Evolutionary conservation across 2,329 filamentous ascomycete genomes (phyloP).

Genomic region (Calycina herbarum): DNA sequence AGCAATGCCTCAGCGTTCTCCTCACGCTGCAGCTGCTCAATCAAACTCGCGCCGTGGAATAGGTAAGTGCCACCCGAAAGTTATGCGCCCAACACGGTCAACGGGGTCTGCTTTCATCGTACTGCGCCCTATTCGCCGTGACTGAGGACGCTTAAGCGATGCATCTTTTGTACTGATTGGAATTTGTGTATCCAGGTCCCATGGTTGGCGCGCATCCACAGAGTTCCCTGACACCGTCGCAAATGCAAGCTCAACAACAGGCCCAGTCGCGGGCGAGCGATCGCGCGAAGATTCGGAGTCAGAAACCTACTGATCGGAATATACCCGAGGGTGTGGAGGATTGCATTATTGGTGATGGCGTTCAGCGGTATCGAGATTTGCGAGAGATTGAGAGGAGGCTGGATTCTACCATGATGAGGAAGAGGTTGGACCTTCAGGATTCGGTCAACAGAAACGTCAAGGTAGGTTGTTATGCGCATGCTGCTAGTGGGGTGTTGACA

Average conservation of each 20-base stretch:
- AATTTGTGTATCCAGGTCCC: constrained; percentile 28
- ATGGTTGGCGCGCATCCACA: constrained; percentile 37
- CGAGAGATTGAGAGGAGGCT: constrained; percentile 84
- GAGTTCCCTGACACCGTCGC: constrained; percentile 52
- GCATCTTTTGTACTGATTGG: constrained; percentile 14
- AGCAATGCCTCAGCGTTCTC: constrained; percentile 35
- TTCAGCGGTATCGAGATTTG: constrained; percentile 77
- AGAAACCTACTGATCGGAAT: constrained; percentile 92
- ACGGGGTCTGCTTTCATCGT: not conserved
- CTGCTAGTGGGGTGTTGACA: not conserved
- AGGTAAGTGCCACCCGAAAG: constrained; percentile 33
- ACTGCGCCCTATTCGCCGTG: not conserved
- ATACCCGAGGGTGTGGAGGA: constrained; percentile 88
- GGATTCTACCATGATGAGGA: constrained; percentile 91
- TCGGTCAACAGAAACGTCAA: constrained; percentile 73
- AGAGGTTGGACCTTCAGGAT: constrained; percentile 87
- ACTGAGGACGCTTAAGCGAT: not conserved
- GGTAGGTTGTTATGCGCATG: constrained; percentile 43
- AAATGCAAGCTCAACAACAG: constrained; percentile 52
- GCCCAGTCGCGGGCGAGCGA: constrained; percentile 57
- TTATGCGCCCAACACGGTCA: not conserved
- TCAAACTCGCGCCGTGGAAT: constrained; percentile 36
- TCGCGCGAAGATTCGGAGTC: constrained; percentile 75
- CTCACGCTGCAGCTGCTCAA: constrained; percentile 29
- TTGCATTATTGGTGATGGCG: constrained; percentile 77